These are phyloP conservation scores for Priceomyces medius DNA, from an alignment of 805 yeast genomes.

Conservation along the genomic window DNA sequence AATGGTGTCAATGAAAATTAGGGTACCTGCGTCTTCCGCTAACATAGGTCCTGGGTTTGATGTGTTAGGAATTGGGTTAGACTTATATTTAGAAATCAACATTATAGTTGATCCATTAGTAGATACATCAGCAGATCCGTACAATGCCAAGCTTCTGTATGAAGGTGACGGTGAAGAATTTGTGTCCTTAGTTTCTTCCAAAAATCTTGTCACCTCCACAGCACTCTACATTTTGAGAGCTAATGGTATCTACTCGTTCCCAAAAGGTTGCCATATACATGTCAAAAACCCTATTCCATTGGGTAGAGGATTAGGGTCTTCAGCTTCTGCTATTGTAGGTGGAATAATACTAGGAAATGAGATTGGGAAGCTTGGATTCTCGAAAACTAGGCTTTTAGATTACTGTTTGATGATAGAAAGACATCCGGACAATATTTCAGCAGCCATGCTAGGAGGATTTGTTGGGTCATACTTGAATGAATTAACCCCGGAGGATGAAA, in stretches of 20 bases:
- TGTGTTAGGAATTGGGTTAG: slow-evolving; percentile 88
- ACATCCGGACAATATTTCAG: slow-evolving; percentile 97
- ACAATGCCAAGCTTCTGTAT: slow-evolving; percentile 69
- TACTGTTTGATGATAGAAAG: slow-evolving; percentile 96
- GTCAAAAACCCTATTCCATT: slow-evolving; percentile 91
- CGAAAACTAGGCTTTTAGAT: slow-evolving; percentile 79
- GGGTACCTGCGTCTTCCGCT: slow-evolving; percentile 95
- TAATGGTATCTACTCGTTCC: slow-evolving; percentile 72
- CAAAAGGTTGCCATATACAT: slow-evolving; percentile 75
- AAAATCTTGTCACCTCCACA: slow-evolving; percentile 85
- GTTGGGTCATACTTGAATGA: slow-evolving; percentile 93
- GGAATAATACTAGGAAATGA: slow-evolving; percentile 91
- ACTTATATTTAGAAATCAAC: slow-evolving; percentile 65
- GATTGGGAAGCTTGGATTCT: slow-evolving; percentile 68
- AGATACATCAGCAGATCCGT: slow-evolving; percentile 55
- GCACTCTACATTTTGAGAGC: slow-evolving; percentile 90
- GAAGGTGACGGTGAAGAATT: slow-evolving; percentile 77
- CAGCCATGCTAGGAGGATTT: slow-evolving; percentile 99
- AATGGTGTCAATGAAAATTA: slow-evolving; percentile 49
- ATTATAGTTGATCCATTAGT: slow-evolving; percentile 59
- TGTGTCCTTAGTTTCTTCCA: slow-evolving; percentile 76
- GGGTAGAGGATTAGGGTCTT: slow-evolving; percentile 96
- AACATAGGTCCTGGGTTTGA: slow-evolving; percentile 99
- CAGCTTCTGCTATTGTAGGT: slow-evolving; percentile 98
- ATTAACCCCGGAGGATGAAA: slow-evolving; percentile 66